These are phyloP conservation scores for Heterobasidion irregulare DNA, from an alignment of 1,284 basidiomycete genomes.

Conservation along the genomic window DNA sequence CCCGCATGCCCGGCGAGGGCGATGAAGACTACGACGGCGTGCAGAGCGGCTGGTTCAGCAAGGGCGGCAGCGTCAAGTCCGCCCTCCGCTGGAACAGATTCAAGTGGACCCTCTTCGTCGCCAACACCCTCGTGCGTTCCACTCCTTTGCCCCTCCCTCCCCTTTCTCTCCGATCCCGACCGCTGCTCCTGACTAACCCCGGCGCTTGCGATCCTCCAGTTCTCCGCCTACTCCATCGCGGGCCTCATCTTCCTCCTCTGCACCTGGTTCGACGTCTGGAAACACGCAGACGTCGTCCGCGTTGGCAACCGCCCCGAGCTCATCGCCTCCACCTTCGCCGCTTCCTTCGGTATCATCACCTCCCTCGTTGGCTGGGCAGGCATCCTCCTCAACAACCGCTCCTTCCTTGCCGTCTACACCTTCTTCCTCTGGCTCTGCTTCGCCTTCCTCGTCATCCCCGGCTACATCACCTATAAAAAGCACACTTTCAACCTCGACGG, in stretches of 20 bases:
- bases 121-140: constrained; percentile 40
- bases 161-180: background rate
- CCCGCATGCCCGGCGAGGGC: constrained; percentile 42
- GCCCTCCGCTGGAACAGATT: constrained; percentile 51
- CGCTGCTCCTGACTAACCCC: background rate
- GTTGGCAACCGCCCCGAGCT: constrained; percentile 48
- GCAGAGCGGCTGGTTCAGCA: constrained; percentile 26
- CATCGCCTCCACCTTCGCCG: constrained; percentile 48
- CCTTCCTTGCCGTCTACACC: constrained; percentile 53
- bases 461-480: constrained; percentile 55
- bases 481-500: constrained; percentile 57
- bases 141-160: background rate
- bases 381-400: constrained; percentile 56
- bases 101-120: constrained; percentile 48
- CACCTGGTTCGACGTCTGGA: constrained; percentile 55
- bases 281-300: constrained; percentile 46
- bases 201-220: constrained; percentile 21
- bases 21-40: constrained; percentile 48
- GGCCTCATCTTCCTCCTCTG: constrained; percentile 43
- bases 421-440: constrained; percentile 52
- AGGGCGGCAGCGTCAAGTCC: constrained; percentile 29
- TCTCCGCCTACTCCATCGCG: constrained; percentile 40
- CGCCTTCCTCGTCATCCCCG: constrained; percentile 49
- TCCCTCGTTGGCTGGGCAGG: constrained; percentile 54
- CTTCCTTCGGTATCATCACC: constrained; percentile 39